A percentile compares a stretch with the other conserved stretches of the same genome.
These are phyloP conservation scores for Diaporthe australafricana DNA, from an alignment of 2,329 filamentous ascomycete species.

Conservation along the genomic window DNA sequence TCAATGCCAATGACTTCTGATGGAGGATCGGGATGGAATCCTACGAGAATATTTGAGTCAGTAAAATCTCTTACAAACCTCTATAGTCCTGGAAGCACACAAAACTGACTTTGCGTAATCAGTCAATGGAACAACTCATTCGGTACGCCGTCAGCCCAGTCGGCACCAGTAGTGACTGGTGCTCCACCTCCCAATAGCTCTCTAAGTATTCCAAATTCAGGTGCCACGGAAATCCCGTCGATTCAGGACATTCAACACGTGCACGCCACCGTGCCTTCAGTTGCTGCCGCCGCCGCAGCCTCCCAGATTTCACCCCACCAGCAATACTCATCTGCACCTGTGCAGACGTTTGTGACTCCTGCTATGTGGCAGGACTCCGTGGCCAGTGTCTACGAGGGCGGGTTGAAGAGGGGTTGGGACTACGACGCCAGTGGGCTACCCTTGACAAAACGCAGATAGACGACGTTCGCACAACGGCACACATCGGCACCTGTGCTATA, in stretches of 20 bases:
- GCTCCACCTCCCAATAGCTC: slow-evolving; percentile 57
- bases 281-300: slow-evolving; percentile 43
- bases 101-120: slow-evolving; percentile 40
- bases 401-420: slow-evolving; percentile 72
- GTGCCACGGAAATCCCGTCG: slow-evolving; percentile 64
- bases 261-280: slow-evolving; percentile 56
- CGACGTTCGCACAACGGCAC: background rate
- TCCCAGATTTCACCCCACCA: slow-evolving; percentile 54
- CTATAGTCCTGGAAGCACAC: slow-evolving; percentile 31
- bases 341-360: slow-evolving; percentile 73
- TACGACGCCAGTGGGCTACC: slow-evolving; percentile 55
- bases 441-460: slow-evolving; percentile 47
- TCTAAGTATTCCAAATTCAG: slow-evolving; percentile 65
- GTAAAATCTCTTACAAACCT: slow-evolving; percentile 49
- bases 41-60: slow-evolving; percentile 90
- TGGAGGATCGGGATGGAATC: slow-evolving; percentile 82
- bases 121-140: slow-evolving; percentile 98
- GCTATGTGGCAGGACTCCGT: slow-evolving; percentile 82
- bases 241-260: slow-evolving; percentile 65
- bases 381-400: slow-evolving; percentile 75
- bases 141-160: slow-evolving; percentile 72
- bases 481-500: background rate
- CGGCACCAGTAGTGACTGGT: slow-evolving; percentile 52
- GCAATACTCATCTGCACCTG: slow-evolving; percentile 64
- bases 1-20: slow-evolving; percentile 66